Conservation (phyloP, 2,329 filamentous ascomycete species). For the Lasiodiplodia sp. region DNA sequence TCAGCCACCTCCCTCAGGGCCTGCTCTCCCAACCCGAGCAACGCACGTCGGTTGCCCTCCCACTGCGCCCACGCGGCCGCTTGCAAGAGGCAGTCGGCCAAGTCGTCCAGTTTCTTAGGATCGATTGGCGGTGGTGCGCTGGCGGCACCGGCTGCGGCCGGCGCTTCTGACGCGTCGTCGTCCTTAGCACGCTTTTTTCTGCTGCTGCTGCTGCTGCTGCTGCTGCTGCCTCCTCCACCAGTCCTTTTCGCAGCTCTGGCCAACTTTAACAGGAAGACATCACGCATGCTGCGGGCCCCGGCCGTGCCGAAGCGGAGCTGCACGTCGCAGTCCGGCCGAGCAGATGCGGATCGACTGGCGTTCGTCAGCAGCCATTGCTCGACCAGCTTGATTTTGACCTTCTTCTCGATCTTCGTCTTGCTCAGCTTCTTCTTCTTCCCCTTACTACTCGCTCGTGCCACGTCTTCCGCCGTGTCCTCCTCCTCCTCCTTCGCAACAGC, state of each 20-base stretch:
- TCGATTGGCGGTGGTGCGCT: neutral
- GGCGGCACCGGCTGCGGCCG: neutral
- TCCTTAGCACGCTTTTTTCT: constrained; percentile 9
- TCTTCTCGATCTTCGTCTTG: constrained; percentile 57
- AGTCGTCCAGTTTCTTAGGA: constrained; percentile 73
- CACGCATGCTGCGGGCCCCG: constrained; percentile 18
- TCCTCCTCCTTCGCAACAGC: neutral
- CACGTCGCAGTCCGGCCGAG: constrained; percentile 3
- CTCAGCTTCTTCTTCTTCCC: constrained; percentile 40
- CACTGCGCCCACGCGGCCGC: constrained; percentile 79
- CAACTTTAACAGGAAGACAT: constrained; percentile 18
- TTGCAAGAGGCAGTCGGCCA: constrained; percentile 81
- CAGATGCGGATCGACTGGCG: neutral
- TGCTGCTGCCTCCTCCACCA: constrained; percentile 12
- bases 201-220: neutral
- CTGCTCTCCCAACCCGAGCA: constrained; percentile 32
- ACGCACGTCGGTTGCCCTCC: constrained; percentile 63
- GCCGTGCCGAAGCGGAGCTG: constrained; percentile 7
- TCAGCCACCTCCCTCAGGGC: constrained; percentile 24
- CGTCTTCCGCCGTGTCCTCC: neutral
- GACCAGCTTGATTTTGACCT: constrained; percentile 70
- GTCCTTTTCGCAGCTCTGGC: constrained; percentile 22
- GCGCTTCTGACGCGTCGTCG: neutral
- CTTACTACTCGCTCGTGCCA: constrained; percentile 31
- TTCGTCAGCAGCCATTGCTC: constrained; percentile 26